Base-by-base conservation (phyloP, 805 yeast genomes). In the Kodamaea hsintzibuensis region DNA sequence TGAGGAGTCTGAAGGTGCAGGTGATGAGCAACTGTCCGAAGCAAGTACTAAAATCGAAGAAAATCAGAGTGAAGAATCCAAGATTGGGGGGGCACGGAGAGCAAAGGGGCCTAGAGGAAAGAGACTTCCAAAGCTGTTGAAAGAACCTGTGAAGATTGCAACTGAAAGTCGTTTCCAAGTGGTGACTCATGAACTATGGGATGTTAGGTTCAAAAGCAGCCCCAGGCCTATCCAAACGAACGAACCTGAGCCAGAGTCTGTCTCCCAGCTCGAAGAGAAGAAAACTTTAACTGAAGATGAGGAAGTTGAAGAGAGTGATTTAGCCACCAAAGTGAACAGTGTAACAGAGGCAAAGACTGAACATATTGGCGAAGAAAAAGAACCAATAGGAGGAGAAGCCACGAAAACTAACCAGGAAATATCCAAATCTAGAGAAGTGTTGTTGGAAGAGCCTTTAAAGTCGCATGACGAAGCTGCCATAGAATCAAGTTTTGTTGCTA, bases 21-120 rank as follows among this genome's bases (percentile, higher is more conserved):
- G 56, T 4, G 55, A 53, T 2, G 59, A 52, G 12, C 58, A 57
- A 14, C 54, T 47, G 12, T 55, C 53, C 12, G 60, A 59, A 5
- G 53, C 52, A 1, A 16, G 54, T 6, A 22, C 25, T 16, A 40
- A 27, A 27, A 46, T 14, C 40, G 47, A 27, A 9, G 48, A 46
- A 22, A 44, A 40, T 8, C 35, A 8, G 35, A 17, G 25, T 8
- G 44, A 40, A 40, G 44, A 40, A 17, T 40, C 44, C 30, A 17
- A 18, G 17, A 48, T 50, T 33, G 47, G 52, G 7, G 49, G 81
- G 63, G 73, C 71, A 49, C 73, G 82, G 30, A 79, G 93, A 62
- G 86, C 85, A 0, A 84, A 73, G 59, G 95, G 93, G 0, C 96
- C 96, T 45, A 77, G 82, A 57, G 92, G 92, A 0, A 81, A 89